Evolutionary conservation across 164 flowering plant genomes (phyloP), one percentile per base, ranked within the genome.

Genomic region (Liriodendron chinense): DNA sequence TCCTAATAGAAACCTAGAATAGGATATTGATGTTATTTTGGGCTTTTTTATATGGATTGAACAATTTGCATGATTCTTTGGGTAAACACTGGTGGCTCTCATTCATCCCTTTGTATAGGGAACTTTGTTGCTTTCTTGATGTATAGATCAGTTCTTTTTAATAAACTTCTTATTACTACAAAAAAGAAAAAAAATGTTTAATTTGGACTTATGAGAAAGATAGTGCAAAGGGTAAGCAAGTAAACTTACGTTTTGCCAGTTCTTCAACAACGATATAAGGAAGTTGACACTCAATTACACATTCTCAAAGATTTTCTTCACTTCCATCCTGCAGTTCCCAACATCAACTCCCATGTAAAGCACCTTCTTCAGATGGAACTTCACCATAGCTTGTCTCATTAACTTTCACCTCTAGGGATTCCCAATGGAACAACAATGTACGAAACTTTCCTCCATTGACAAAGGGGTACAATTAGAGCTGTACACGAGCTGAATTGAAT

Each of bases 341-440:
- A 91, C 92, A 83, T 90, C 94, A 67, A 88, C 90, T 67, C 94
- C 94, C 94, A 90, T 89, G 82, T 90, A 90, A 28, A 89, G 90
- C 7, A 89, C 92, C 83, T 91, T 91, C 85, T 89, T 88, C 64
- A 89, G 81, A 49, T 91, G 94, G 74, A 89, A 89, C 86, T 90
- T 90, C 9, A 90, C 86, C 23, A 81, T 89, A 0, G 92, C 92
- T 76, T 90, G 87, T 43, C 84, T 88, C 69, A 89, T 88, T 0
- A n/a, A n/a, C n/a, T n/a, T n/a, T n/a, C n/a, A 83, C 70, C 79
- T 89, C 94, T 4, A 89, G 80, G 6, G 92, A 86, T 50, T 90
- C 92, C 75, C 88, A 91, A 70, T 90, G 92, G 16, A 83, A 78
- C 14, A 90, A 91, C 65, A 89, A 86, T 8, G 92, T 86, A 0